Evolutionary conservation across 2,329 filamentous ascomycete species (phyloP).

Genomic region (Chrysosporium keratinophilum): DNA sequence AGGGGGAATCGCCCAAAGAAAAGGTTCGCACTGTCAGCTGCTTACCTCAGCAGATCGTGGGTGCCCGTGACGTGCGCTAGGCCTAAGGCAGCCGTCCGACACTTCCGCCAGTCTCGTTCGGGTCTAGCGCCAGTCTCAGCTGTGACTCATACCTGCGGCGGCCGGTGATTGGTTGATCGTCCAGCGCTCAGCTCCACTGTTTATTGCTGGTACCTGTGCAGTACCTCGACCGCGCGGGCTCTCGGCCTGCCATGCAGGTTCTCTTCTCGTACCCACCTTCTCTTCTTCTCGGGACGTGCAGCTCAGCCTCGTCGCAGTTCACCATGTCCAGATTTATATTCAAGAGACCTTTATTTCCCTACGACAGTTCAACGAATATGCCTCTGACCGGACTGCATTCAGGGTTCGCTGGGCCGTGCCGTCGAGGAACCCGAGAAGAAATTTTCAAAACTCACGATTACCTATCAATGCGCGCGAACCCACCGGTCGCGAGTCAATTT

Average conservation of each 20-base stretch:
- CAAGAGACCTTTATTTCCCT: too few species aligned
- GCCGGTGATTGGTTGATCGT: constrained; percentile 23
- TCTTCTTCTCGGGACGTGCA: too few species aligned
- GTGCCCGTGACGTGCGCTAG: constrained; percentile 17
- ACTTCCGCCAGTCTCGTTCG: constrained; percentile 13
- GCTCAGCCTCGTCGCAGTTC: too few species aligned
- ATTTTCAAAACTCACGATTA: too few species aligned
- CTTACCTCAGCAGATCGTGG: constrained; percentile 25
- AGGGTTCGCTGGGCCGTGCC: too few species aligned
- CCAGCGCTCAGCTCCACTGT: background rate
- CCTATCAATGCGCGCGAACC: too few species aligned
- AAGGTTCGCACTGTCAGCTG: constrained; percentile 26
- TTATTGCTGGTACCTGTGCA: background rate
- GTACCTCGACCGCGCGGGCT: background rate
- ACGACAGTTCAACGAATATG: too few species aligned
- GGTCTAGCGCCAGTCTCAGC: constrained; percentile 8
- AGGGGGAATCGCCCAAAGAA: constrained; percentile 17
- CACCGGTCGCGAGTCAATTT: too few species aligned
- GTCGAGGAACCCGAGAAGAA: too few species aligned
- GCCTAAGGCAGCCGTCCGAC: background rate
- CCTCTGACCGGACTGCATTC: too few species aligned
- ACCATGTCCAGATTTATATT: too few species aligned
- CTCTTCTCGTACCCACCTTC: background rate
- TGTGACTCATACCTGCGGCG: constrained; percentile 29
- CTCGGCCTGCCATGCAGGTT: background rate